Base-by-base conservation (phyloP, 768 basidiomycete species). In the Lentinula detonsa region DNA sequence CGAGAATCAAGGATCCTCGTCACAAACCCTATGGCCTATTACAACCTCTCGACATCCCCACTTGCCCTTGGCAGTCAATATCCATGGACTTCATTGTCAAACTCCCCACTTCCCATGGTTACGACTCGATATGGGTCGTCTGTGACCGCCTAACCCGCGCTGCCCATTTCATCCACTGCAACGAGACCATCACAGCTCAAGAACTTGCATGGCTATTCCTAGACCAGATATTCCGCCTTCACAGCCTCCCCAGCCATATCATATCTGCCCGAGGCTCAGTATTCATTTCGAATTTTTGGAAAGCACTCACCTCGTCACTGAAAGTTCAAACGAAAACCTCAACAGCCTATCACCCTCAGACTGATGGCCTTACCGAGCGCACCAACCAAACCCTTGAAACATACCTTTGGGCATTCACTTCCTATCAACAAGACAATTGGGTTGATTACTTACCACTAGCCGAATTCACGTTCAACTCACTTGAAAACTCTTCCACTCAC, bases 291-390 rank as follows among this genome's bases (percentile, higher is more conserved):
- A 57, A 69, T n/a, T 75, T 74, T 55, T 72, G 66, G 64, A 59
- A 58, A 39, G 57, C 63, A 11, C 60, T 65, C 1, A 39, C 54
- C n/a, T 55, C 61, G n/a, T 52, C 59, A 1, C 28, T 60, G 5
- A 18, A 51, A 28, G 64, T 68, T 23, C 21, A 58, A 37, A 28
- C 64, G 0, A 54, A 64, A 58, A 67, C 67, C 3, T 76, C 72
- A 1, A 78, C 77, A 0, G 74, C 76, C 0, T 81, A 76, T 62
- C 81, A 82, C 50, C 79, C 78, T 0, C 71, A 81, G 64, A 74
- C 76, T 2, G 74, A 81, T 57, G 71, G 73, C 53, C 72, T 69
- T 37, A 75, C 75, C 0, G 76, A 65, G 3, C 62, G 72, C n/a
- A 68, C 66, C n/a, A 79, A 77, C 54, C 72, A 76, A 63, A 71